Conservation (phyloP, 257 asterid genomes). For the Ilex asprella region DNA sequence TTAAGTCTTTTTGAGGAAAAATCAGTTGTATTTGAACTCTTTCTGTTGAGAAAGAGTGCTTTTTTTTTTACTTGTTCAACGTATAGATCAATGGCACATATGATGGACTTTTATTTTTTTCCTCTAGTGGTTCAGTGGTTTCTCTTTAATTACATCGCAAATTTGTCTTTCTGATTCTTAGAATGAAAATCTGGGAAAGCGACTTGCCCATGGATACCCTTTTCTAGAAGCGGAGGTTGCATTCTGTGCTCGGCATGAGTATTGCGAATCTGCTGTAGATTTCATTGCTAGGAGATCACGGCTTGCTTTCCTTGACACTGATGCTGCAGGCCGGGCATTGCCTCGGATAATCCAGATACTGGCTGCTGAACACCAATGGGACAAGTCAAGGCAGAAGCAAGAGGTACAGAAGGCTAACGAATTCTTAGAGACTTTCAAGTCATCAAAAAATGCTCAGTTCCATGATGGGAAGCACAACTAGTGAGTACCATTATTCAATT, state of each 20-base stretch:
- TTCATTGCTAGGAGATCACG: constrained; percentile 94
- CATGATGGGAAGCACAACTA: constrained; percentile 84
- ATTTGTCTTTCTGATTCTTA: constrained; percentile 14
- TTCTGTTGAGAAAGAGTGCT: too few relatives aligned
- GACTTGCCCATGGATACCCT: constrained; percentile 98
- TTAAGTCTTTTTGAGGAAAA: too few relatives aligned
- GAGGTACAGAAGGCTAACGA: constrained; percentile 54
- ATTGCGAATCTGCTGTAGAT: constrained; percentile 93
- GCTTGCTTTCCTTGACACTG: constrained; percentile 95
- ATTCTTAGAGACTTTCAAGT: constrained; percentile 88
- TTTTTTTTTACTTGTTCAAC: too few relatives aligned
- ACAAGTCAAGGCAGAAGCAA: constrained; percentile 62
- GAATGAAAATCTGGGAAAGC: constrained; percentile 92
- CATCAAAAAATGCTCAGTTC: constrained; percentile 86
- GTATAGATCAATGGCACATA: neutral
- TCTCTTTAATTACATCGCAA: neutral
- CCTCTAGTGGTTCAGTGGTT: neutral
- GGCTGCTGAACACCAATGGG: constrained; percentile 88
- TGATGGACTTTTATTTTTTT: neutral
- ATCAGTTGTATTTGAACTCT: too few relatives aligned
- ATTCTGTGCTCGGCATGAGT: constrained; percentile 88
- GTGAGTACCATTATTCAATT: constrained; percentile 21
- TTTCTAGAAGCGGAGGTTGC: constrained; percentile 97
- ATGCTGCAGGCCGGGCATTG: constrained; percentile 82
- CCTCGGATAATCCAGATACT: constrained; percentile 73